A percentile compares a stretch with the other conserved stretches of the same genome.
Conservation (phyloP, 1,139 yeast genomes). For the Candida tunisiensis region DNA sequence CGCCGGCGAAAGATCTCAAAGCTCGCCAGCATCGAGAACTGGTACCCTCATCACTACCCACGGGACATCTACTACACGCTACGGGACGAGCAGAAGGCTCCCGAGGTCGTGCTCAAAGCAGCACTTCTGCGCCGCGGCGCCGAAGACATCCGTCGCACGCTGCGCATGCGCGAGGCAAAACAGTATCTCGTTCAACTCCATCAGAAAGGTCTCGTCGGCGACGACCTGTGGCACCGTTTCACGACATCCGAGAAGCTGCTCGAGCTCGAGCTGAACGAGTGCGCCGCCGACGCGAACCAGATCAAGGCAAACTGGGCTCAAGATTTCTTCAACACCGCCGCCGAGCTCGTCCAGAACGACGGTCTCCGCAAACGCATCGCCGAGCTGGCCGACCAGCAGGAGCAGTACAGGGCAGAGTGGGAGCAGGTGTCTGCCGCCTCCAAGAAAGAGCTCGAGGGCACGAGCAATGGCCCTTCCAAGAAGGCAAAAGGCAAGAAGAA, state of each 20-base stretch:
- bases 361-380: conserved; percentile 37
- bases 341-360: conserved; percentile 83
- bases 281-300: conserved; percentile 60
- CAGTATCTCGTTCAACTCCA: conserved; percentile 53
- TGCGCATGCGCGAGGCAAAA: conserved; percentile 58
- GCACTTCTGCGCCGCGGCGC: conserved; percentile 65
- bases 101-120: conserved; percentile 70
- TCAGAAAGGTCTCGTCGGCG: conserved; percentile 84
- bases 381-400: background rate
- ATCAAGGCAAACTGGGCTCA: conserved; percentile 72
- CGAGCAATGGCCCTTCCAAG: no score
- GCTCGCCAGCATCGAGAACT: conserved; percentile 32
- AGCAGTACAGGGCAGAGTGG: no score
- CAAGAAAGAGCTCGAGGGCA: no score
- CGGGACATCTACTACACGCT: conserved; percentile 48
- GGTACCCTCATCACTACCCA: conserved; percentile 51
- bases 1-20: conserved; percentile 34
- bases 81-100: conserved; percentile 42
- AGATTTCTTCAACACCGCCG: conserved; percentile 59
- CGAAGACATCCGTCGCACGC: conserved; percentile 51
- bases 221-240: conserved; percentile 68
- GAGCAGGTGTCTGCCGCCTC: no score
- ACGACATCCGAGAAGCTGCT: conserved; percentile 62
- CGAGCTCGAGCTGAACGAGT: conserved; percentile 64
- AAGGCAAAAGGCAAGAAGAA: no score